A percentile compares a stretch with the other conserved stretches of the same genome.
Conservation (phyloP, 176 grass and related monocot species). For the Eragrostis nindensis region DNA sequence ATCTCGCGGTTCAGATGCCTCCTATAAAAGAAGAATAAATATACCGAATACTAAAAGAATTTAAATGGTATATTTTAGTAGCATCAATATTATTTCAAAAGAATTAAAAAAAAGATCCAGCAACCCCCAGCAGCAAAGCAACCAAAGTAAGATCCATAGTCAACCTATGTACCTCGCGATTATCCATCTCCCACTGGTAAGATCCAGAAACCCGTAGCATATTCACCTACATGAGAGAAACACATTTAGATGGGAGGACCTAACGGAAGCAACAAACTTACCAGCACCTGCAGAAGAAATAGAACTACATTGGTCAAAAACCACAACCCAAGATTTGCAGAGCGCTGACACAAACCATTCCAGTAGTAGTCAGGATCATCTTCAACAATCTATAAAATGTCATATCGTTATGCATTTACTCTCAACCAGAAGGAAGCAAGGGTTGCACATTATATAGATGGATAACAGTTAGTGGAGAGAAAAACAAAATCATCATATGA, state of each 20-base stretch:
- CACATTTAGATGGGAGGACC: conserved; percentile 34
- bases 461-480: conserved; percentile 33
- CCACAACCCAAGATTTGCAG: too few species aligned
- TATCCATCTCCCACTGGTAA: conserved; percentile 86
- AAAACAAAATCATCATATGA: conserved; percentile 16
- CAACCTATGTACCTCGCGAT: conserved; percentile 80
- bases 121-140: conserved; percentile 27
- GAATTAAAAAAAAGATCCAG: conserved; percentile 8
- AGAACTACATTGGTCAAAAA: too few species aligned
- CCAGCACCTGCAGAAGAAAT: conserved; percentile 17
- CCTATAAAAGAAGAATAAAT: background rate
- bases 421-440: conserved; percentile 13
- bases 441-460: conserved; percentile 38
- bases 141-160: too few species aligned
- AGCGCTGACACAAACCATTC: conserved; percentile 82
- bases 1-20: background rate
- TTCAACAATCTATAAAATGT: conserved; percentile 69
- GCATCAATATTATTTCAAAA: conserved; percentile 15
- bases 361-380: conserved; percentile 95
- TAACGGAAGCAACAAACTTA: conserved; percentile 33
- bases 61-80: conserved; percentile 21
- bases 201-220: conserved; percentile 94
- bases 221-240: conserved; percentile 77
- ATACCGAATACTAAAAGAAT: conserved; percentile 8
- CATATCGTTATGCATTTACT: conserved; percentile 28